phyloP scores from a whole-genome alignment of 2,329 filamentous ascomycete species.

The Colletotrichum zoysiae region DNA sequence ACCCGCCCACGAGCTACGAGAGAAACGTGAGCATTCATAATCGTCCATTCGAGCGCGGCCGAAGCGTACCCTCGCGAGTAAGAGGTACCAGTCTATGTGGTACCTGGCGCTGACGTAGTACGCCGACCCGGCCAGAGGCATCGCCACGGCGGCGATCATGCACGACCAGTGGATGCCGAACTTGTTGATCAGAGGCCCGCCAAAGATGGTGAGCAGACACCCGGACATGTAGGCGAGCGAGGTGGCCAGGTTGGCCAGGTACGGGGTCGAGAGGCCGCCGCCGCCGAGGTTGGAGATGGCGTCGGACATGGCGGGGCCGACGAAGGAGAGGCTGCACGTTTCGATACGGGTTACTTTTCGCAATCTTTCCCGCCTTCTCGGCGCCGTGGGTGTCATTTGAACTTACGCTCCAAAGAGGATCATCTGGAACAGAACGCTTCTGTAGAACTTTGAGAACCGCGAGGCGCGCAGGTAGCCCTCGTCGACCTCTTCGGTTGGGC shows the following conservation, averaged over 20 bases:
- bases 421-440: slow-evolving; percentile 34
- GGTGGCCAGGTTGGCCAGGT: slow-evolving; percentile 33
- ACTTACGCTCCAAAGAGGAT: slow-evolving; percentile 33
- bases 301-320: slow-evolving; percentile 35
- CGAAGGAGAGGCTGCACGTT: slow-evolving; percentile 20
- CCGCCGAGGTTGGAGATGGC: slow-evolving; percentile 37
- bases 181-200: slow-evolving; percentile 55
- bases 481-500: slow-evolving; percentile 10
- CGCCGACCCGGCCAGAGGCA: slow-evolving; percentile 51
- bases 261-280: slow-evolving; percentile 32
- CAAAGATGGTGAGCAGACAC: slow-evolving; percentile 43
- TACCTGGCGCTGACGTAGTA: slow-evolving; percentile 51
- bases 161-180: slow-evolving; percentile 54
- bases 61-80: slow-evolving; percentile 46
- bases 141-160: slow-evolving; percentile 50
- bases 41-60: rapidly evolving
- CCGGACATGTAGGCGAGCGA: slow-evolving; percentile 27
- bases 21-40: not conserved
- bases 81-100: slow-evolving; percentile 48
- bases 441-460: slow-evolving; percentile 20
- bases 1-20: slow-evolving; percentile 26
- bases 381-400: rapidly evolving
- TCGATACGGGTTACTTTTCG: not conserved
- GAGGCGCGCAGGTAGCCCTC: slow-evolving; percentile 15
- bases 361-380: not conserved